phyloP scores from a whole-genome alignment of 2,329 filamentous ascomycete genomes.

The Monosporascus ibericus region DNA sequence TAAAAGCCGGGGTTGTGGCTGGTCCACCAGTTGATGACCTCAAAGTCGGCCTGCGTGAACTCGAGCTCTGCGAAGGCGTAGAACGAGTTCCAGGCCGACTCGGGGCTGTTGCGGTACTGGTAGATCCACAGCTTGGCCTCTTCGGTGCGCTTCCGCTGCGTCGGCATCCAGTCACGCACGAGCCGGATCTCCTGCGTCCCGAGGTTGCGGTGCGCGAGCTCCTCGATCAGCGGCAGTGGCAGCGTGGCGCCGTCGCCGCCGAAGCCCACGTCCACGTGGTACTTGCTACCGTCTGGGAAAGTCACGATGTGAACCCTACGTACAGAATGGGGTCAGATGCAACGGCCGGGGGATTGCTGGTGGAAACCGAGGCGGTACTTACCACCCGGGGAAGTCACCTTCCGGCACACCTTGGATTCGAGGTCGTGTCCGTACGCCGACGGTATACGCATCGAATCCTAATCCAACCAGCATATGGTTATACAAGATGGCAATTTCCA shows the following conservation, averaged over 20 bases:
- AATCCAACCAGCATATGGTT: constrained; percentile 43
- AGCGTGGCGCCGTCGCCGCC: constrained; percentile 55
- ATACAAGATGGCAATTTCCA: constrained; percentile 52
- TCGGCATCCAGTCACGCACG: constrained; percentile 40
- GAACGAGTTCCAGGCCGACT: constrained; percentile 49
- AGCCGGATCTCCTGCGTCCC: constrained; percentile 52
- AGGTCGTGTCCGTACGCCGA: constrained; percentile 44
- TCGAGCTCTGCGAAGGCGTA: constrained; percentile 64
- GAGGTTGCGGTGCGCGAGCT: constrained; percentile 39
- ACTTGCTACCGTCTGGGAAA: constrained; percentile 39
- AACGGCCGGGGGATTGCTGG: no score
- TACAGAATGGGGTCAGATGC: no score
- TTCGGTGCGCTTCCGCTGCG: constrained; percentile 32
- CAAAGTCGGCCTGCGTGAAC: constrained; percentile 56
- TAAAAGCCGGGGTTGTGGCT: constrained; percentile 42
- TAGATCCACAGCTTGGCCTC: constrained; percentile 55
- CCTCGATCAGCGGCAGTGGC: constrained; percentile 47
- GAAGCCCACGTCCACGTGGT: constrained; percentile 57
- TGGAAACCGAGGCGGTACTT: no score
- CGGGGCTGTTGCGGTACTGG: constrained; percentile 45
- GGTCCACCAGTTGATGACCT: constrained; percentile 52
- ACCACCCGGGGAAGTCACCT: constrained; percentile 42
- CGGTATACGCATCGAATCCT: constrained; percentile 49
- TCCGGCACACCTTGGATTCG: constrained; percentile 32
- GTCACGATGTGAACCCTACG: constrained; percentile 48